A percentile compares a stretch with the other conserved stretches of the same genome.
These are phyloP conservation scores for Didymellaceae sp. DNA, from an alignment of 2,329 filamentous ascomycete genomes.

Conservation along the genomic window DNA sequence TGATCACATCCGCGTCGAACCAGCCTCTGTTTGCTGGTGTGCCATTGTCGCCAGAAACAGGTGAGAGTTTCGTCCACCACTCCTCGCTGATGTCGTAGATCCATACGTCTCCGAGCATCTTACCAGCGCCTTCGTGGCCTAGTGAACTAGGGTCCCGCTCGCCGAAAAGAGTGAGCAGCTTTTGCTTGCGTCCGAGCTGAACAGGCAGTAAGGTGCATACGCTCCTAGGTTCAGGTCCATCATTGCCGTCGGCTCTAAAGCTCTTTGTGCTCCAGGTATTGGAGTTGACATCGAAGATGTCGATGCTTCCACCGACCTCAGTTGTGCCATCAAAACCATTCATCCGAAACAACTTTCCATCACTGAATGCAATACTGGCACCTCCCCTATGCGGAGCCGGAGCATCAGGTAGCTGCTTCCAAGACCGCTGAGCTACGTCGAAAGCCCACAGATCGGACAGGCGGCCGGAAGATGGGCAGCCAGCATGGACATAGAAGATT, in stretches of 20 bases:
- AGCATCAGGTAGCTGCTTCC: conserved; percentile 72
- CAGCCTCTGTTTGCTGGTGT: conserved; percentile 57
- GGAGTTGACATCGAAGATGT: conserved; percentile 59
- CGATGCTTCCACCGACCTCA: conserved; percentile 74
- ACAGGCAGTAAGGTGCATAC: conserved; percentile 57
- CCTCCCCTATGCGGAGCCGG: conserved; percentile 72
- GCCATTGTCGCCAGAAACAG: conserved; percentile 24
- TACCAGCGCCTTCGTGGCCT: conserved; percentile 62
- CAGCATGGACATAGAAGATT: conserved; percentile 78
- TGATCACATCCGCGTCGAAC: conserved; percentile 60
- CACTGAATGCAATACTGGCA: conserved; percentile 68
- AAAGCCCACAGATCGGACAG: conserved; percentile 81
- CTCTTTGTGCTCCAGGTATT: conserved; percentile 52
- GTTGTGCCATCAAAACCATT: conserved; percentile 76
- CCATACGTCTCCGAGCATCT: conserved; percentile 63
- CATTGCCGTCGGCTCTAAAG: conserved; percentile 52
- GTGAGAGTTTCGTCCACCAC: conserved; percentile 44
- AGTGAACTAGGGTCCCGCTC: conserved; percentile 61
- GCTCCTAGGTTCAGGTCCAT: conserved; percentile 58
- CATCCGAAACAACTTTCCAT: conserved; percentile 75
- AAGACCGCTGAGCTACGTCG: conserved; percentile 66
- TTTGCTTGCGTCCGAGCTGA: conserved; percentile 41
- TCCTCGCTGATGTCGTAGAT: conserved; percentile 49
- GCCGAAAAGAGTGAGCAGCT: conserved; percentile 60
- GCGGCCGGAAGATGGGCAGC: conserved; percentile 69